Base-by-base conservation (phyloP, 495 filamentous ascomycete genomes). In the Saxispiralis lemnorum region DNA sequence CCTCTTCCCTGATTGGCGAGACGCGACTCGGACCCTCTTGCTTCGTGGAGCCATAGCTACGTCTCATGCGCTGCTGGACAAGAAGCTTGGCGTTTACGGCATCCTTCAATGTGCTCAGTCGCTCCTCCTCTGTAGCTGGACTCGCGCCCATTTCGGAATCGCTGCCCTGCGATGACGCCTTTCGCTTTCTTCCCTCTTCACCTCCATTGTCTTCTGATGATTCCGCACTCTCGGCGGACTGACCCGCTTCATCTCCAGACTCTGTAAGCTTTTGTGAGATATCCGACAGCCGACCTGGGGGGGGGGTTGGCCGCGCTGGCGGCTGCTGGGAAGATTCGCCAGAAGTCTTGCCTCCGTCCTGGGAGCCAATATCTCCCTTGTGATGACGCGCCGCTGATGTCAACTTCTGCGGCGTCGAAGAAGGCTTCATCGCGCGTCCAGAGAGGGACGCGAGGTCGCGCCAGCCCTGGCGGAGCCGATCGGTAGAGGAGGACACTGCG, bases 1-100 rank as follows among this genome's bases (percentile, higher is more conserved):
- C 35, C 40, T 64, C 60, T 35, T 63, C 61, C 20, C 53, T 54
- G 50, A 63, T 63, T 2, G 59, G 55, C 31, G 62, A 59, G 2
- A 62, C 49, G 13, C 55, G 41, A n/a, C 45, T 50, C 16, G 41
- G 16, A 11, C 49, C 47, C 28, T 38, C 28, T 15, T 13, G 7
- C 30, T 39, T 14, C 32, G 18, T 31, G 44, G 28, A 41, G 38
- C 38, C 35, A 31, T 51, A 33, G 32, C 55, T 56, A 10, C 53
- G 48, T 4, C 46, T 45, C 14, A 45, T 48, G n/a, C 52, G 45
- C 20, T 43, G 39, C 20, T 55, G 49, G 2, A 49, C 43, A 11
- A 56, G 14, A 24, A 62, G 40, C 39, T 55, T 59, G 28, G 52
- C 51, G 33, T 57, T 54, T 17, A 65, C 52, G 16, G 58, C 58